Percentiles rank a stretch among this genome's conserved stretches.
Evolutionary conservation across 1,284 basidiomycete genomes (phyloP).

Genomic region (Malassezia cuniculi): DNA sequence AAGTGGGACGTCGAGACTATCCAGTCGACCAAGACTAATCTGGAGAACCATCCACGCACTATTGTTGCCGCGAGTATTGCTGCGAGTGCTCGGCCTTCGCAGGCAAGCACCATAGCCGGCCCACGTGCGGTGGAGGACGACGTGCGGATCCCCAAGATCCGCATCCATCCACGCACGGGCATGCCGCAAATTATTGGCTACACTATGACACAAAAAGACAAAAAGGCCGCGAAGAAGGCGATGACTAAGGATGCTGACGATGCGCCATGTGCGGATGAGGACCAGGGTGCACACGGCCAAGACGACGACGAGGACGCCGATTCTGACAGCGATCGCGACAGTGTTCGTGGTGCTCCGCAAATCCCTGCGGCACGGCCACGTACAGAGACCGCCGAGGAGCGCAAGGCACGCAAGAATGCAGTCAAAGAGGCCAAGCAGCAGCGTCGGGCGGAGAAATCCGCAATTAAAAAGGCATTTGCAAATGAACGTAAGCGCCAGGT

Average conservation of each 20-base stretch:
- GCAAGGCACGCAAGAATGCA: conserved; percentile 72
- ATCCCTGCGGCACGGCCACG: conserved; percentile 19
- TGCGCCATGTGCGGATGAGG: conserved; percentile 44
- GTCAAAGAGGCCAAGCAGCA: conserved; percentile 54
- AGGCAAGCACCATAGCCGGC: neutral
- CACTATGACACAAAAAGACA: conserved; percentile 15
- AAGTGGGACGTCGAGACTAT: conserved; percentile 44
- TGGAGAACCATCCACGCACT: conserved; percentile 41
- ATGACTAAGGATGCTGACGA: conserved; percentile 6
- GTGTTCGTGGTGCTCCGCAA: conserved; percentile 10
- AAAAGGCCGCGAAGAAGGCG: conserved; percentile 11
- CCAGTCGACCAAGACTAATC: conserved; percentile 38
- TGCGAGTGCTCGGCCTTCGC: conserved; percentile 3
- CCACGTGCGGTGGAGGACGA: conserved; percentile 11
- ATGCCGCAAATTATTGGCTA: conserved; percentile 34
- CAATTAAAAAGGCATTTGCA: conserved; percentile 27
- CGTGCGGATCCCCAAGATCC: conserved; percentile 27
- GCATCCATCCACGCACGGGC: conserved; percentile 35
- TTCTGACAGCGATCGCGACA: neutral
- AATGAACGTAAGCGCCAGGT: conserved; percentile 30
- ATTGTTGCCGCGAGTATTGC: conserved; percentile 28
- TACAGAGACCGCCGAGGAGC: conserved; percentile 67
- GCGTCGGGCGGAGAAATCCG: conserved; percentile 24
- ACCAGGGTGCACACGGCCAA: conserved; percentile 6
- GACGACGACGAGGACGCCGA: conserved; percentile 20